Evolutionary conservation across 179 eudicot genomes (phyloP).

Genomic region (Beta lomatogona): DNA sequence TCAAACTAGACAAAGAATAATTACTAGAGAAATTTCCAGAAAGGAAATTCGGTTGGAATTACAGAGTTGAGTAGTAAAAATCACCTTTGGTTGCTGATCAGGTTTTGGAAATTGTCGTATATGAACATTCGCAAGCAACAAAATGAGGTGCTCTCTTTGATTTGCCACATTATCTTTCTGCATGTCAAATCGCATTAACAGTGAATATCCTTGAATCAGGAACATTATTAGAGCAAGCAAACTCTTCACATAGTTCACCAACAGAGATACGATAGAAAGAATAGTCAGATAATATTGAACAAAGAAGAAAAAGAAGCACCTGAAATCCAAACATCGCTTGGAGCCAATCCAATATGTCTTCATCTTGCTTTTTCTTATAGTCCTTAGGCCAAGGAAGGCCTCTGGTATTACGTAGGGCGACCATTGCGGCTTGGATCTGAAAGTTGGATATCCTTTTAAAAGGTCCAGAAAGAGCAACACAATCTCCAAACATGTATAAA

Average conservation of each 20-base stretch:
- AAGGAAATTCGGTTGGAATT: neutral
- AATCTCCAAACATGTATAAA: neutral
- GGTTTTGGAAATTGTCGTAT: slow-evolving; percentile 95
- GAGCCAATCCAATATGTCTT: slow-evolving; percentile 97
- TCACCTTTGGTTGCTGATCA: slow-evolving; percentile 97
- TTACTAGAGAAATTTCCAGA: neutral
- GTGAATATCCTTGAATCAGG: neutral
- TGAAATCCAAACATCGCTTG: slow-evolving; percentile 97
- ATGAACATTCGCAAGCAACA: slow-evolving; percentile 97
- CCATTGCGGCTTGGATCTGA: slow-evolving; percentile 94
- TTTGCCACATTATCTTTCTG: slow-evolving; percentile 98
- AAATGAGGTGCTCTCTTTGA: slow-evolving; percentile 97
- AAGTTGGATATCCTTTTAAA: slow-evolving; percentile 12
- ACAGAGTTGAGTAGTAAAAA: neutral
- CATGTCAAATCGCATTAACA: slow-evolving; percentile 21
- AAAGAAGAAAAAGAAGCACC: slow-evolving; percentile 39
- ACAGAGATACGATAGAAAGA: neutral
- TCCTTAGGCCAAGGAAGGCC: slow-evolving; percentile 99
- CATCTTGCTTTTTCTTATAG: slow-evolving; percentile 89
- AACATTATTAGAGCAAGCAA: neutral
- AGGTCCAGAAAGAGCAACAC: neutral
- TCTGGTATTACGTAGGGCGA: slow-evolving; percentile 89
- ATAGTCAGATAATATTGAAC: neutral
- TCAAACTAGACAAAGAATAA: neutral
- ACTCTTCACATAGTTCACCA: neutral